Conservation (phyloP, 306 rosid species). For the Sechiopsis laciniata region DNA sequence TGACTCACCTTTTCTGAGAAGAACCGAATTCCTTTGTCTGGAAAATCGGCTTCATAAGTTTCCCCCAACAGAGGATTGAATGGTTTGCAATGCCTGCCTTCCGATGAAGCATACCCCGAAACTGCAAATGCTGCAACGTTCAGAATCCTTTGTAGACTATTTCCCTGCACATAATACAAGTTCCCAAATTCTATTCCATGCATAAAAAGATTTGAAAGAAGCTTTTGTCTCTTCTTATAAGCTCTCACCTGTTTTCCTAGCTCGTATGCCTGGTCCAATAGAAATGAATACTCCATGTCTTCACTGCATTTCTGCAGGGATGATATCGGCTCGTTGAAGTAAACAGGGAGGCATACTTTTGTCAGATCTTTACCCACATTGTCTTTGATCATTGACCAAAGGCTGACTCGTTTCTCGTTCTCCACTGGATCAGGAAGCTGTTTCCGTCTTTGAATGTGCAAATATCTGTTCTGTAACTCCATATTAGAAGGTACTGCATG, state of each 20-base stretch:
- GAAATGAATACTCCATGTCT: slow-evolving; percentile 88
- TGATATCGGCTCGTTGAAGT: slow-evolving; percentile 93
- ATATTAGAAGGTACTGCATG: slow-evolving; percentile 31
- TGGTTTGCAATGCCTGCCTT: slow-evolving; percentile 94
- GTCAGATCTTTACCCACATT: slow-evolving; percentile 97
- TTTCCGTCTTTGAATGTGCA: slow-evolving; percentile 57
- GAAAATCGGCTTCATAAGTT: slow-evolving; percentile 94
- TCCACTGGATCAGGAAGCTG: slow-evolving; percentile 85
- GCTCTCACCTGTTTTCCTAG: slow-evolving; percentile 65
- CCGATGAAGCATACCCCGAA: slow-evolving; percentile 91
- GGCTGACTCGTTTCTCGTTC: slow-evolving; percentile 96
- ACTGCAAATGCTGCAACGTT: slow-evolving; percentile 96
- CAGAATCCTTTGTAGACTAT: slow-evolving; percentile 63
- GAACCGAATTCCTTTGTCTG: slow-evolving; percentile 86
- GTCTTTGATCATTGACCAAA: slow-evolving; percentile 96
- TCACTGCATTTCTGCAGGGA: slow-evolving; percentile 94
- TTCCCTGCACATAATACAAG: slow-evolving; percentile 61
- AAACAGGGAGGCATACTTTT: slow-evolving; percentile 89
- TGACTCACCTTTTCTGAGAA: slow-evolving; percentile 85
- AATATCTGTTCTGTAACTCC: slow-evolving; percentile 29
- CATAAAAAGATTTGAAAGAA: neutral
- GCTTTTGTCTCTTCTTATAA: neutral
- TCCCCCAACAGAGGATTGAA: slow-evolving; percentile 95
- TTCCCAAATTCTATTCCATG: neutral
- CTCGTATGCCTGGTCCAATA: slow-evolving; percentile 81